Evolutionary conservation across 2,329 filamentous ascomycete genomes (phyloP), one percentile per base, ranked within the genome.

Genomic region (Periconia digitata): DNA sequence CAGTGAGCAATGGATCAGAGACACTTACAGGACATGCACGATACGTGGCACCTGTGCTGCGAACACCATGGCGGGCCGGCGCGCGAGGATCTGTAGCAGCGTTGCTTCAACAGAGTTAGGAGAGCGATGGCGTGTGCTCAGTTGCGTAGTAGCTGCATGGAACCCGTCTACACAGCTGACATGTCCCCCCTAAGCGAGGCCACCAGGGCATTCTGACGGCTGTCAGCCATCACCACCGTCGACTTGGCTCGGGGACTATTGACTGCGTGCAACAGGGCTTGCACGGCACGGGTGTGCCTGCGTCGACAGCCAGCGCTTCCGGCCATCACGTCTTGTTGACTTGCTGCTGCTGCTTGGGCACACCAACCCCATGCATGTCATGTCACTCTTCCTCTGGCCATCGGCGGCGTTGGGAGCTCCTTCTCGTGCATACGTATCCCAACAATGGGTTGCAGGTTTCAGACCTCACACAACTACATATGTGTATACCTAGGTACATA

Each of bases 11-110:
- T 66, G 64, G 63, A 63, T 44, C 32, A 22, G 21, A n/a, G 38
- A 23, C 18, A 23, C 24, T n/a, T n/a, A n/a, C n/a, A n/a, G n/a
- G 38, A 23, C 10, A 32, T 10, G 7, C 6, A 27, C 24, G 42
- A 32, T 44, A 68, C 66, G 66, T 69, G 66, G 66, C 66, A 68
- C 65, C 65, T 67, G 56, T 66, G 54, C 60, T 60, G 61, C 56
- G 62, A 66, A 59, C 63, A 62, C 53, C 53, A 51, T 47, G 50
- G 53, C 65, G 66, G 66, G 60, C 64, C 66, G 65, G 63, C 62
- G 62, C 62, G 64, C 63, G 65, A 67, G 59, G 67, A 69, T 68
- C 67, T 32, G 59, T 67, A 61, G 58, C n/a, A 38, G 62, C 63
- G 62, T 56, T 56, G 59, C 49, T 55, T 47, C 54, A 58, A 57